These are phyloP conservation scores for Agaricus blazei DNA, from an alignment of 768 basidiomycete genomes.

Conservation along the genomic window DNA sequence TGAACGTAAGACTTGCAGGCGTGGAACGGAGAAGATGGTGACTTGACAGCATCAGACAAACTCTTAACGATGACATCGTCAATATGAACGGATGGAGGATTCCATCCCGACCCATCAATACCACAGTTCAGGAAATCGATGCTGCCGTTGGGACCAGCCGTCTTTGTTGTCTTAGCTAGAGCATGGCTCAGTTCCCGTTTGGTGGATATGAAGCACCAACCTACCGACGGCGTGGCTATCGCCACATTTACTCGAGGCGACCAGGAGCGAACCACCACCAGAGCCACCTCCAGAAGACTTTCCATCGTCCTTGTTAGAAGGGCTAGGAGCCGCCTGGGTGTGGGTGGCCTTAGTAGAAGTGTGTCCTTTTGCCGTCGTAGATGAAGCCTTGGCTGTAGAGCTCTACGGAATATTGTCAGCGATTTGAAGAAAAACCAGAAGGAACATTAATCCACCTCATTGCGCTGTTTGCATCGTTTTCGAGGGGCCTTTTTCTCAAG, in stretches of 20 bases:
- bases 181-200: neutral
- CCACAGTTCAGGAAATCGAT: constrained; percentile 81
- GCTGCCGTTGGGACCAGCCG: constrained; percentile 64
- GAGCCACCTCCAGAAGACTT: constrained; percentile 1
- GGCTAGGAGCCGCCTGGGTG: constrained; percentile 3
- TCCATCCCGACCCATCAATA: constrained; percentile 65
- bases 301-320: neutral
- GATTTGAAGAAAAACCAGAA: neutral
- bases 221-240: constrained; percentile 18
- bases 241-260: constrained; percentile 11
- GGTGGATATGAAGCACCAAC: constrained; percentile 23
- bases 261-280: constrained; percentile 8
- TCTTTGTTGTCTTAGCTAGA: constrained; percentile 42
- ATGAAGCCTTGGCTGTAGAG: neutral
- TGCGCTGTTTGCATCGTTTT: constrained; percentile 22
- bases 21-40: constrained; percentile 48
- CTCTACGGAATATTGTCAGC: neutral
- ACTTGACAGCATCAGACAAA: constrained; percentile 43
- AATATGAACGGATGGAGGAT: constrained; percentile 56
- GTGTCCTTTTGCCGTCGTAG: constrained; percentile 7
- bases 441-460: constrained; percentile 10
- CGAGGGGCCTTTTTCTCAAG: constrained; percentile 12
- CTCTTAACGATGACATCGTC: constrained; percentile 44
- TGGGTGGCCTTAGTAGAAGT: constrained; percentile 8
- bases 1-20: constrained; percentile 46